phyloP scores from a whole-genome alignment of 179 eudicot genomes.

The Carnegiea gigantea region DNA sequence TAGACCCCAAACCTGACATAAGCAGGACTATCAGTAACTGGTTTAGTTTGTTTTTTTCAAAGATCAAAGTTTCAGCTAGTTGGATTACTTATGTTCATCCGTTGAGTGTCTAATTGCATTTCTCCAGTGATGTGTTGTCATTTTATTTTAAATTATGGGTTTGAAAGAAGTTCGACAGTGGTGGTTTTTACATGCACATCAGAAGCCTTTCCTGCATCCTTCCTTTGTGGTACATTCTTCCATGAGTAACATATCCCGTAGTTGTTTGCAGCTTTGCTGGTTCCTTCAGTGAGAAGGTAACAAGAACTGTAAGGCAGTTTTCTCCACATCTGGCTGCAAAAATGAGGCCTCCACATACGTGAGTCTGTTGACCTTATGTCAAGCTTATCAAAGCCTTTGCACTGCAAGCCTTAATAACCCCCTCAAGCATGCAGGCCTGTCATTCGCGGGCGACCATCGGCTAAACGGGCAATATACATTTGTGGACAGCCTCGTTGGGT shows the following conservation, averaged over 20 bases:
- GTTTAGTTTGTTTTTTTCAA: no score
- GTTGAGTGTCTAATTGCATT: no score
- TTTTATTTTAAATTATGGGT: no score
- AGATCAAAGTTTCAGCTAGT: no score
- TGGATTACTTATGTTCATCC: no score
- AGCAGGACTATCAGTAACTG: no score
- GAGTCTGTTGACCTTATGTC: constrained; percentile 29
- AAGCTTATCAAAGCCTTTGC: constrained; percentile 5
- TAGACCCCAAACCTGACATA: background rate
- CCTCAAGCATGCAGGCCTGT: constrained; percentile 62
- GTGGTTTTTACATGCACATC: no score
- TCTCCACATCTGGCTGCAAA: constrained; percentile 95
- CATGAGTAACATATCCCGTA: constrained; percentile 12
- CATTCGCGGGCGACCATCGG: constrained; percentile 89
- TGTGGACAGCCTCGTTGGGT: constrained; percentile 92
- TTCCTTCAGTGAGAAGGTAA: constrained; percentile 76
- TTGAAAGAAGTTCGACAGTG: no score
- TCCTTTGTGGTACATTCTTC: background rate
- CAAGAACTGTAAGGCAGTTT: constrained; percentile 79
- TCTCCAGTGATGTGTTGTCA: no score
- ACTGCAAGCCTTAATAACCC: background rate
- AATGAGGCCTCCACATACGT: constrained; percentile 96
- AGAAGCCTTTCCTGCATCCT: background rate
- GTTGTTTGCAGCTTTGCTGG: constrained; percentile 74
- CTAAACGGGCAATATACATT: constrained; percentile 69